These are phyloP conservation scores for Glarea lozoyensis DNA, from an alignment of 495 filamentous ascomycete genomes.

Conservation along the genomic window DNA sequence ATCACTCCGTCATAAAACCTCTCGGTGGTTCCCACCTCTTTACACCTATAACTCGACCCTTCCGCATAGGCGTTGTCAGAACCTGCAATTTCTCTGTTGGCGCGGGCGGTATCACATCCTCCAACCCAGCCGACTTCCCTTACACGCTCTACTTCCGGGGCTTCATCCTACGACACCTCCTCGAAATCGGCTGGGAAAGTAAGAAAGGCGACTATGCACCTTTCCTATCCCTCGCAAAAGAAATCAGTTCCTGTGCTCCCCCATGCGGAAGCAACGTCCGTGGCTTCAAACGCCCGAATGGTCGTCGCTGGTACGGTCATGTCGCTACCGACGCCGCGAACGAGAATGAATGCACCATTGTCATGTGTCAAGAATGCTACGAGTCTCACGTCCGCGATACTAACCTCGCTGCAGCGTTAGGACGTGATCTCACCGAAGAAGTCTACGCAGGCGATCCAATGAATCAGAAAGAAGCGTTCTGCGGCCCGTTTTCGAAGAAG, in stretches of 20 bases:
- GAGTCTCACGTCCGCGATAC: not conserved
- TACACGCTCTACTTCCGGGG: constrained; percentile 6
- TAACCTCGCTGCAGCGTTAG: not conserved
- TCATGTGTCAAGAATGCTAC: constrained; percentile 15
- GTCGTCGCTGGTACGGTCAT: constrained; percentile 10
- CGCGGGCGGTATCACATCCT: not conserved
- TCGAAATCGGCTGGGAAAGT: constrained; percentile 1
- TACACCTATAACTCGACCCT: constrained; percentile 1
- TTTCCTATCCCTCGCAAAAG: not conserved
- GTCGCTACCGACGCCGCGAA: not conserved
- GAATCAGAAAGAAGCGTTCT: not conserved
- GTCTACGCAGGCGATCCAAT: constrained; percentile 2
- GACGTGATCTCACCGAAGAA: constrained; percentile 6
- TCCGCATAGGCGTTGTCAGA: constrained; percentile 6
- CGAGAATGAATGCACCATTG: constrained; percentile 8
- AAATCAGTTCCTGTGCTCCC: not conserved
- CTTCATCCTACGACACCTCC: not conserved
- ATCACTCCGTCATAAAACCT: constrained; percentile 2
- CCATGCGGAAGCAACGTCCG: constrained; percentile 4
- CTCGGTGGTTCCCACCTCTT: constrained; percentile 3
- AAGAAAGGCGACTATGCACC: not conserved
- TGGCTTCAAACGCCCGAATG: constrained; percentile 2
- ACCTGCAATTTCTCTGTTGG: constrained; percentile 3
- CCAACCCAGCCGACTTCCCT: constrained; percentile 3
- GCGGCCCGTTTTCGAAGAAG: constrained; percentile 9